Base-by-base conservation (phyloP, 495 filamentous ascomycete genomes). In the Delitschia confertaspora region DNA sequence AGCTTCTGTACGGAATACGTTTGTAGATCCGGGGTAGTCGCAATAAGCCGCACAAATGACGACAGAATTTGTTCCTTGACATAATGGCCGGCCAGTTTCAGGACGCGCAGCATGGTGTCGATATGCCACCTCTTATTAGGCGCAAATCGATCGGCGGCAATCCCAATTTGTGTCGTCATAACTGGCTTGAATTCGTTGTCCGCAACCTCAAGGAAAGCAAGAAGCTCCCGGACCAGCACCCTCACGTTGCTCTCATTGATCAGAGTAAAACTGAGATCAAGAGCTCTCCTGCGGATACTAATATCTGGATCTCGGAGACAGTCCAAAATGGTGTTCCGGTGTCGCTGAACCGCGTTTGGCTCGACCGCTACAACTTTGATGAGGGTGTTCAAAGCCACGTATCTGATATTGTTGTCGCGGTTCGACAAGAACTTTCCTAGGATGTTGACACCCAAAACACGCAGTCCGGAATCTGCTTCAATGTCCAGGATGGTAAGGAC, bases 281-380 rank as follows among this genome's bases (percentile, higher is more conserved):
- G 78, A 16, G 91, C 91, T 58, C 91, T 78, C 61, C 91, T 75
- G 56, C 91, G 76, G 52, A 98, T 98, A 64, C 87, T 94, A 61
- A 98, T 96, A 69, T 98, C 91, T n/a, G 93, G 91, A 62, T 98
- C 91, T 47, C 93, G 76, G 35, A 98, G 66, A 67, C 91, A 98
- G 56, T 95, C 91, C 29, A 98, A 70, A 52, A 98, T 95, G 6
- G 91, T 98, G 61, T 95, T 96, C 39, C 93, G 80, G 64, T 98
- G 91, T 60, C 91, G 72, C 58, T 96, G 93, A 3, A 98, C 91
- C 2, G 91, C 93, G 57, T 95, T 96, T 13, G 91, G 93, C 60
- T 98, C 91, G 26, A 98, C 86, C 7, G 93, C 89, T 32, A 98
- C 89, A 38, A 98, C 91, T 66, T 98, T 98, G 66, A 94, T 89